These are phyloP conservation scores for Lactifluus pinguis DNA, from an alignment of 768 basidiomycete species.

Conservation along the genomic window DNA sequence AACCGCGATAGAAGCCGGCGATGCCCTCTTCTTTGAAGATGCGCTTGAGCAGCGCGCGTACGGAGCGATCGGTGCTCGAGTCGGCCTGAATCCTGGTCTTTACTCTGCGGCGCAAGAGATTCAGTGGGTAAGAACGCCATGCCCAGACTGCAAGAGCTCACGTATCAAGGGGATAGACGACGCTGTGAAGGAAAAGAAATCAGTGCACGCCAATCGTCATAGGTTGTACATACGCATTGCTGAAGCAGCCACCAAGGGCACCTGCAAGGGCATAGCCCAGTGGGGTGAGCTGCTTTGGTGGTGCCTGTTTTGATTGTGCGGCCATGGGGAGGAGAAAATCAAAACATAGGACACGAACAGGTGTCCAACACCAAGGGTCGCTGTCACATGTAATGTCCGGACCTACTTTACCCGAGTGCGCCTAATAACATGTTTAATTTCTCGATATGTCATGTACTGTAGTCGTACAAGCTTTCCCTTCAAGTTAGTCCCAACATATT, in stretches of 20 bases:
- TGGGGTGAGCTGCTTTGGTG: constrained; percentile 64
- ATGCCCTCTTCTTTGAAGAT: constrained; percentile 80
- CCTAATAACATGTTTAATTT: too few relatives aligned
- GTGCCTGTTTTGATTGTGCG: constrained; percentile 33
- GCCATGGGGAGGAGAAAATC: constrained; percentile 25
- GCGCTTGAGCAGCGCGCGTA: constrained; percentile 54
- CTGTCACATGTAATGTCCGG: neutral
- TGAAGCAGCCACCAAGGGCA: constrained; percentile 88
- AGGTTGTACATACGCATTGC: constrained; percentile 65
- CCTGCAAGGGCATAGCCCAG: constrained; percentile 87
- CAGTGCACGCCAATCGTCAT: neutral
- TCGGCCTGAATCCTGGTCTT: constrained; percentile 93
- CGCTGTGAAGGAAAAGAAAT: constrained; percentile 33
- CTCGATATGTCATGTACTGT: too few relatives aligned
- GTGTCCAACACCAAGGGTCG: too few relatives aligned
- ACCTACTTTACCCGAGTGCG: too few relatives aligned
- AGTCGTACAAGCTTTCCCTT: too few relatives aligned
- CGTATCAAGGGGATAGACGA: constrained; percentile 93
- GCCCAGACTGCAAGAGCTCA: constrained; percentile 14
- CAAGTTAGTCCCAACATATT: too few relatives aligned
- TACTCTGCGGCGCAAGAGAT: constrained; percentile 41
- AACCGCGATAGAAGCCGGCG: constrained; percentile 79
- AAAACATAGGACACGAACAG: neutral
- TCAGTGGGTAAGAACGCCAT: neutral
- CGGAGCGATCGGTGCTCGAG: constrained; percentile 47